These are phyloP conservation scores for Erigeron canadensis DNA, from an alignment of 129 eudicot species.

Conservation along the genomic window DNA sequence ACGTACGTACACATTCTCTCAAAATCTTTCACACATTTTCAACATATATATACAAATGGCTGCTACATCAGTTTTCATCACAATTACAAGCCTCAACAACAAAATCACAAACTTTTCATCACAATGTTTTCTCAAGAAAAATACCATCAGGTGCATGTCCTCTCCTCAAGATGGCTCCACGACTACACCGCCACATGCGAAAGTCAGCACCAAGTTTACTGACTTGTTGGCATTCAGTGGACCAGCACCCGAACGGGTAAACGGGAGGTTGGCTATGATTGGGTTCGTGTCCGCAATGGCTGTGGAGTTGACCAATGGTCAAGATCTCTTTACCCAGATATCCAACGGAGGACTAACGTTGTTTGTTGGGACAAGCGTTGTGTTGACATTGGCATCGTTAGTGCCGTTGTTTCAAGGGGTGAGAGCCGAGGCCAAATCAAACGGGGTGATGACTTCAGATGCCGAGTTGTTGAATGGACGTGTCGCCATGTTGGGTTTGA, in stretches of 20 bases:
- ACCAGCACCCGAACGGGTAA: constrained; percentile 85
- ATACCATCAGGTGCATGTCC: too few species aligned
- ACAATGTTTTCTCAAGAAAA: too few species aligned
- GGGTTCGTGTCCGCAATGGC: constrained; percentile 80
- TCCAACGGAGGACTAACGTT: constrained; percentile 63
- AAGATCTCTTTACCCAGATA: constrained; percentile 57
- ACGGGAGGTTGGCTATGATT: constrained; percentile 85
- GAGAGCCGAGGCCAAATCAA: constrained; percentile 55
- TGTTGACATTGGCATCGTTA: constrained; percentile 66
- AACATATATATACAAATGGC: constrained; percentile 32
- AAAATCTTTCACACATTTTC: not conserved
- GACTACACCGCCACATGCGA: too few species aligned
- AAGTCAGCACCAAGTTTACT: constrained; percentile 48
- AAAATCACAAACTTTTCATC: too few species aligned
- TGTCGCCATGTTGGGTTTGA: constrained; percentile 78
- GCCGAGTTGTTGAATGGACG: constrained; percentile 92
- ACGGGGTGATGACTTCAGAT: constrained; percentile 66
- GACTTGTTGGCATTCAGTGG: constrained; percentile 83
- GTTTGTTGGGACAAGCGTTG: constrained; percentile 57
- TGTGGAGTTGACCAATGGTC: constrained; percentile 56
- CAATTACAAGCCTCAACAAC: not conserved
- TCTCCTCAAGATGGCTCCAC: too few species aligned
- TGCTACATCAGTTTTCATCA: constrained; percentile 39
- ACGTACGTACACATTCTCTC: not conserved
- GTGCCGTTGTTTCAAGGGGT: constrained; percentile 76